Percentiles rank a stretch among this genome's conserved stretches.
These are phyloP conservation scores for Colletotrichum tropicale DNA, from an alignment of 2,329 filamentous ascomycete species.

Conservation along the genomic window DNA sequence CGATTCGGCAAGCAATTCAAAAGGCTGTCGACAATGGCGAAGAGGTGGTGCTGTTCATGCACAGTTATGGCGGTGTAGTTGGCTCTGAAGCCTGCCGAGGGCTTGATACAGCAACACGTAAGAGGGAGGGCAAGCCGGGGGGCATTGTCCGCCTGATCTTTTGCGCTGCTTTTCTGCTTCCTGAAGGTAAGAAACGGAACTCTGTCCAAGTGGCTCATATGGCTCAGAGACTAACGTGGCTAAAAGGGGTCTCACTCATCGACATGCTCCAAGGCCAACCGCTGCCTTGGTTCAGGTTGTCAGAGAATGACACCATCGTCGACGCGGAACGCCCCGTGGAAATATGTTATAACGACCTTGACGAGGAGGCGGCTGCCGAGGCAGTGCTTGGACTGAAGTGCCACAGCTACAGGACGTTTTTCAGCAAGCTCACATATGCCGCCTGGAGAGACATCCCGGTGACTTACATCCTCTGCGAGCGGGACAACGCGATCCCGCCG, in stretches of 20 bases:
- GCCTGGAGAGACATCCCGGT: background rate
- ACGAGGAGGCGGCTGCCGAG: background rate
- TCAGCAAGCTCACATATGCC: background rate
- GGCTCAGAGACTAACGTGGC: background rate
- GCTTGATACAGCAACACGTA: conserved; percentile 30
- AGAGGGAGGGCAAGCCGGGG: conserved; percentile 31
- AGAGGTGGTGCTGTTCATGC: conserved; percentile 40
- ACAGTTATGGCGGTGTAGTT: conserved; percentile 43
- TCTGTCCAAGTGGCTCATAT: accelerated
- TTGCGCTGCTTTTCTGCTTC: background rate
- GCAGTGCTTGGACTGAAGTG: background rate
- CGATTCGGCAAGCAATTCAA: conserved; percentile 30
- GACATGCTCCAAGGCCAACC: background rate
- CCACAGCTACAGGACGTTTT: background rate
- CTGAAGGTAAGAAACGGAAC: background rate
- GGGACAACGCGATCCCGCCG: background rate
- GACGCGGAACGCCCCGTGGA: background rate
- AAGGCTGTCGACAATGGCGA: conserved; percentile 36
- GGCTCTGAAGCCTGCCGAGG: conserved; percentile 34
- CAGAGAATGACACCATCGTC: background rate
- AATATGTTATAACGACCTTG: background rate
- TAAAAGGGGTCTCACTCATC: background rate
- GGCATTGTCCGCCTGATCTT: conserved; percentile 33
- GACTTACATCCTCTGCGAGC: background rate
- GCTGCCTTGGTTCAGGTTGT: background rate